Evolutionary conservation across 129 eudicot genomes (phyloP), one percentile per base, ranked within the genome.

Genomic region (Calendula officinalis): DNA sequence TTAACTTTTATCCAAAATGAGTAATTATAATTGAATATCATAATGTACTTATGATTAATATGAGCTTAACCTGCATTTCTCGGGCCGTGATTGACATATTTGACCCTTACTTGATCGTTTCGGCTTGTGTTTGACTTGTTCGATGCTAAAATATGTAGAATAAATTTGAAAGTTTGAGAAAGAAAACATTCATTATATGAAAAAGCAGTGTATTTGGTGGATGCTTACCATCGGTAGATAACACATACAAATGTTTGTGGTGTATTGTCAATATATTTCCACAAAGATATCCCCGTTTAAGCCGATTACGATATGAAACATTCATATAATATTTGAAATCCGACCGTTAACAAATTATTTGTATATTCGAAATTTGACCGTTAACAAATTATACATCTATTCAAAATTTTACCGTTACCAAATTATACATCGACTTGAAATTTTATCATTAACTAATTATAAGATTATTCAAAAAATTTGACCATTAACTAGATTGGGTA

Each of bases 391-490:
- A 10, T 40, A 6, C 0, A 1, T 45, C 6, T 8, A 34, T 54
- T 54, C 15, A 13, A 48, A 47, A 47, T 64, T 14, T 14, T 46
- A 64, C 35, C 16, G 59, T 64, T 64, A 47, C 2, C 8, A 5
- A 53, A 49, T 37, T 6, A 57, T 11, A 58, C 10, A 8, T 12
- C 15, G 40, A 40, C 17, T 40, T 6, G 37, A 64, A 17, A 64
- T 35, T 8, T 3, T 10, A 48, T 46, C 15, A 4, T 64, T 64
- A 47, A 47, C 56, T 17, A 22, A 51, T 17, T 51, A 51, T 8
- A 4, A 22, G 30, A 14, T 11, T 50, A 6, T 16, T 50, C 30
- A 2, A 13, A 50, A 16, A 16, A 13, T 5, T 13, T 50, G 8
- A 50, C 56, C 30, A 50, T 15, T 16, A 16, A 50, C 34, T 2